Evolutionary conservation across 176 grass and related monocot genomes (phyloP).

Genomic region (Hordeum marinum): DNA sequence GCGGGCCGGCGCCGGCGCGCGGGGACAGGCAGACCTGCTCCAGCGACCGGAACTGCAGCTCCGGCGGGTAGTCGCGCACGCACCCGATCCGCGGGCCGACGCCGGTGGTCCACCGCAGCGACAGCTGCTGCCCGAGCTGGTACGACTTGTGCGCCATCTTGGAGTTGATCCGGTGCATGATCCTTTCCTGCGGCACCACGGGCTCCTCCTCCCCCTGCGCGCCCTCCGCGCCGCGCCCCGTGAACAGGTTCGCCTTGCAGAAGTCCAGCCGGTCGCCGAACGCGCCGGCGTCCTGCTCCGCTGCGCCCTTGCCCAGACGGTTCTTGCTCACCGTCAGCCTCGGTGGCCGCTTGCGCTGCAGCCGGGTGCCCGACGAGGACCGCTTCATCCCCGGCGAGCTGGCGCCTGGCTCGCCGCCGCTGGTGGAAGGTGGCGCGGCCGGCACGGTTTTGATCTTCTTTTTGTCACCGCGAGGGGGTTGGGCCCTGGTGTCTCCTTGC

Average conservation of each 20-base stretch:
- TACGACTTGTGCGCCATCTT: constrained; percentile 70
- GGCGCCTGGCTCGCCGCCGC: neutral
- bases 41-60: constrained; percentile 64
- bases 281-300: constrained; percentile 19
- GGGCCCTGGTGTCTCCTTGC: constrained; percentile 17
- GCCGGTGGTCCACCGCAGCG: constrained; percentile 75
- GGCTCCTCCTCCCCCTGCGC: constrained; percentile 23
- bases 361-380: constrained; percentile 35
- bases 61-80: constrained; percentile 83
- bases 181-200: constrained; percentile 56
- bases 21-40: constrained; percentile 85
- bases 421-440: neutral
- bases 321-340: constrained; percentile 29
- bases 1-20: neutral
- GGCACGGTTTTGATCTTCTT: neutral
- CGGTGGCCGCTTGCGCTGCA: constrained; percentile 37
- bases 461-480: neutral
- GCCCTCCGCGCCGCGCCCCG: neutral
- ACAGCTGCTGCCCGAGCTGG: constrained; percentile 86
- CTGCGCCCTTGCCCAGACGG: constrained; percentile 1
- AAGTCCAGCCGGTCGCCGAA: constrained; percentile 42
- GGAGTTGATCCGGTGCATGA: constrained; percentile 75
- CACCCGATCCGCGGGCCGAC: constrained; percentile 74
- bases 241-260: constrained; percentile 61
- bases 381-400: constrained; percentile 28